A percentile compares a stretch with the other conserved stretches of the same genome.
phyloP scores from a whole-genome alignment of 305 asterid genomes.

The Solanum aculeatissimum region DNA sequence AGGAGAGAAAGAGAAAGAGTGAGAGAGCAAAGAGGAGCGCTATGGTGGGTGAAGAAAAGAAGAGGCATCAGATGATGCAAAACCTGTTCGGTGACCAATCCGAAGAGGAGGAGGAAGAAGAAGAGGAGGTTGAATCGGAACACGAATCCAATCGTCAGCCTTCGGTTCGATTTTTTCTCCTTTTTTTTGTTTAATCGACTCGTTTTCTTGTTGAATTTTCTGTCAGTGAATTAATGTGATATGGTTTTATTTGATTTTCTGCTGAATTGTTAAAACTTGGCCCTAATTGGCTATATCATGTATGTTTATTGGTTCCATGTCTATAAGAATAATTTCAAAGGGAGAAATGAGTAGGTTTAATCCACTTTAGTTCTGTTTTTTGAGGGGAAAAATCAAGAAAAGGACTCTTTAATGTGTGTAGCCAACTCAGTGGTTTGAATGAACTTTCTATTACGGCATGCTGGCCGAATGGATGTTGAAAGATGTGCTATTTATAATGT shows the following conservation, averaged over 20 bases:
- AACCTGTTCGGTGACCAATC: slow-evolving; percentile 51
- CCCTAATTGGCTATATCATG: not conserved
- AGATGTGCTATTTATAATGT: not conserved
- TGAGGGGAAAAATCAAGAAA: not conserved
- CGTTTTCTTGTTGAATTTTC: not conserved
- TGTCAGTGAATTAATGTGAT: not conserved
- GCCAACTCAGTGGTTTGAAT: not conserved
- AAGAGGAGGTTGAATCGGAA: slow-evolving; percentile 38
- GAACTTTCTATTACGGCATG: not conserved
- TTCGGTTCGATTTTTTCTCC: slow-evolving; percentile 14
- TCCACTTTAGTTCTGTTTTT: not conserved
- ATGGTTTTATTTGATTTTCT: not conserved
- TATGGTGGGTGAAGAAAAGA: slow-evolving; percentile 46
- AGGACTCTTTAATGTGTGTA: not conserved
- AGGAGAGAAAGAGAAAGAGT: not conserved
- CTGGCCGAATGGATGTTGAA: not conserved
- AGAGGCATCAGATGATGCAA: slow-evolving; percentile 59
- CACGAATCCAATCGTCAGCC: slow-evolving; percentile 42
- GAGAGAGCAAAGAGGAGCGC: not conserved
- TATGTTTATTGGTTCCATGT: not conserved
- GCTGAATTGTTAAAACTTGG: not conserved
- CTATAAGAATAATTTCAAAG: not conserved
- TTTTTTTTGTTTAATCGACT: not conserved
- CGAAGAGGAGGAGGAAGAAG: slow-evolving; percentile 42
- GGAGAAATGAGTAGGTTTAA: not conserved